Evolutionary conservation across 257 asterid genomes (phyloP).

Genomic region (Solanum neorickii): DNA sequence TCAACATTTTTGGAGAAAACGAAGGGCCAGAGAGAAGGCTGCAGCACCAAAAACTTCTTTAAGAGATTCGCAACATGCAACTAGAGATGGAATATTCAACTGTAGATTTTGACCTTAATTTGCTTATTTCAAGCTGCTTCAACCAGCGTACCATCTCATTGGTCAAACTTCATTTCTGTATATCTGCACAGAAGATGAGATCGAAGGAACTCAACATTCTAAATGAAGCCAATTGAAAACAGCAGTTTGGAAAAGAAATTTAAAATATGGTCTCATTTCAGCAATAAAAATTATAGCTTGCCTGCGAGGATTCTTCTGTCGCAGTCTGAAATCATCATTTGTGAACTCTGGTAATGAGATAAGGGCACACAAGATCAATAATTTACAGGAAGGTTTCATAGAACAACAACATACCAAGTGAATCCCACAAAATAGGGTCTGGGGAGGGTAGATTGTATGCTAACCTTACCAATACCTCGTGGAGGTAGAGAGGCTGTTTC

Average conservation of each 20-base stretch:
- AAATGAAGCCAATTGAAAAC: background rate
- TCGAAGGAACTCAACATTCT: background rate
- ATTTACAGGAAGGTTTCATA: background rate
- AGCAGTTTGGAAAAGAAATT: background rate
- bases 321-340: constrained; percentile 60
- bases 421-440: background rate
- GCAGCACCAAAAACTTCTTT: constrained; percentile 45
- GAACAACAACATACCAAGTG: background rate
- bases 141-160: constrained; percentile 33
- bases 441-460: background rate
- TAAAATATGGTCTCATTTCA: background rate
- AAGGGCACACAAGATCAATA: background rate
- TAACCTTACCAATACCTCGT: background rate
- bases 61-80: constrained; percentile 52
- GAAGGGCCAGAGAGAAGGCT: constrained; percentile 44
- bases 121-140: constrained; percentile 35
- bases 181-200: constrained; percentile 43
- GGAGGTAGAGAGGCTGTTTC: background rate
- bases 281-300: constrained; percentile 2
- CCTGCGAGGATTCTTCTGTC: constrained; percentile 93
- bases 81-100: background rate
- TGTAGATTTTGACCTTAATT: constrained; percentile 13
- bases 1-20: constrained; percentile 37
- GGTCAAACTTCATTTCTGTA: constrained; percentile 86
- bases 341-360: constrained; percentile 31